phyloP scores from a whole-genome alignment of 371 early-diverging fungal genomes.

The Lichtheimia ramosa region DNA sequence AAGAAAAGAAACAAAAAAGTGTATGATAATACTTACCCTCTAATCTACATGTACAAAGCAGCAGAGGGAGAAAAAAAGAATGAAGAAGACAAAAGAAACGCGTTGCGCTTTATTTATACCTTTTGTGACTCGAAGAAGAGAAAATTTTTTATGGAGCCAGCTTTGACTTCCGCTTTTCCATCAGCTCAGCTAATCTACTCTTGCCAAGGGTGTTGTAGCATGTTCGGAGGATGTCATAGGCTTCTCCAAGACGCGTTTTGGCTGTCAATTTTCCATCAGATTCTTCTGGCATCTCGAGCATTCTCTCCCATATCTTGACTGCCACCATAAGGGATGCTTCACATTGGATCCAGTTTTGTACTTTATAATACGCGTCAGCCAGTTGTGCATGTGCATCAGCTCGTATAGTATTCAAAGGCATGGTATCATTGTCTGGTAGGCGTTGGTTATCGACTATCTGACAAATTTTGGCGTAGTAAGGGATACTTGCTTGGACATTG shows the following conservation, averaged over 20 bases:
- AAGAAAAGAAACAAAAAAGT: background rate
- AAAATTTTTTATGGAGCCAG: conserved; percentile 8
- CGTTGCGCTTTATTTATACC: background rate
- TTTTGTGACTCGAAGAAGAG: background rate
- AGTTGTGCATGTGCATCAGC: conserved; percentile 41
- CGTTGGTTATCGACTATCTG: conserved; percentile 42
- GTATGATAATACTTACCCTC: conserved; percentile 1
- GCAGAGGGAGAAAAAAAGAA: background rate
- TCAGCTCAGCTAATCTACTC: conserved; percentile 26
- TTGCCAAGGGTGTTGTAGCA: conserved; percentile 39
- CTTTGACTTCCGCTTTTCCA: conserved; percentile 23
- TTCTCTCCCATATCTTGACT: conserved; percentile 35
- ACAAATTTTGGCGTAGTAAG: conserved; percentile 43
- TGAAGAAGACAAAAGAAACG: background rate
- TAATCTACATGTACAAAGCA: background rate
- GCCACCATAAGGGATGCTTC: conserved; percentile 26
- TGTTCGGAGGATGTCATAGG: conserved; percentile 23
- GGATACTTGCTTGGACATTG: conserved; percentile 32
- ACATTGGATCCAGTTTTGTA: conserved; percentile 22
- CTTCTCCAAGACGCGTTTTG: conserved; percentile 4
- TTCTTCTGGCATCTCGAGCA: background rate
- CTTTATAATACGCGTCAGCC: conserved; percentile 32
- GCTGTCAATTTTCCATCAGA: background rate
- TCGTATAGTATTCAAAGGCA: conserved; percentile 9
- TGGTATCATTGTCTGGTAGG: conserved; percentile 3